Conservation (phyloP, 805 yeast genomes). For the Starmerella asiatica region DNA sequence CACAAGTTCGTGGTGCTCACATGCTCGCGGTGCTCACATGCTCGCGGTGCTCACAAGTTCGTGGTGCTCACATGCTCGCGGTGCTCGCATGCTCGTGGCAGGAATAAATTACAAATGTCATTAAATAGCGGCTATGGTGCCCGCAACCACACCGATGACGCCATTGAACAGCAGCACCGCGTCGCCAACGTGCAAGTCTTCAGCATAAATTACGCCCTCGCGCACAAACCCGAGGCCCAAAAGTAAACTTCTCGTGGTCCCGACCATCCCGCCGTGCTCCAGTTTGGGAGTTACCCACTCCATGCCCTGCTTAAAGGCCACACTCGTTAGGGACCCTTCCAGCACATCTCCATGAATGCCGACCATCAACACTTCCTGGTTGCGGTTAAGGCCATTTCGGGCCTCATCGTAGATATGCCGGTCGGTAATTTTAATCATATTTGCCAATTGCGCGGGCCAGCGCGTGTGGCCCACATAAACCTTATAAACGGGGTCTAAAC, state of each 20-base stretch:
- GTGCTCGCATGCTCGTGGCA: too few species aligned
- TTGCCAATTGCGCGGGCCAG: constrained; percentile 37
- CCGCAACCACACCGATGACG: constrained; percentile 49
- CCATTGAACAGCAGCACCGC: constrained; percentile 67
- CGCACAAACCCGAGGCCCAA: constrained; percentile 39
- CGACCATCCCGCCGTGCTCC: constrained; percentile 67
- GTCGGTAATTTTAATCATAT: constrained; percentile 69
- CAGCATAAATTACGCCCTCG: constrained; percentile 38
- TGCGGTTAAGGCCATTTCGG: constrained; percentile 31
- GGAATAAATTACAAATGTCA: too few species aligned
- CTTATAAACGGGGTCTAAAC: constrained; percentile 34
- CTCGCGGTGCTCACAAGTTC: too few species aligned
- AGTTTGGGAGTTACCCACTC: constrained; percentile 75
- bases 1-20: too few species aligned
- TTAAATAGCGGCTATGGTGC: background rate
- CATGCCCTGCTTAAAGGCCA: constrained; percentile 47
- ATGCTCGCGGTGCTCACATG: too few species aligned
- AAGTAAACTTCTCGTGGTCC: constrained; percentile 59
- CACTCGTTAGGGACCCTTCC: constrained; percentile 75
- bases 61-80: too few species aligned
- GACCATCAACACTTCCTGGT: constrained; percentile 55
- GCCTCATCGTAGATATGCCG: constrained; percentile 53
- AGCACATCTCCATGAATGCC: constrained; percentile 47
- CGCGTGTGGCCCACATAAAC: constrained; percentile 42
- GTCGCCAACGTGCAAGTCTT: constrained; percentile 49